Evolutionary conservation across 441 rosid species (phyloP).

Genomic region (Codiaeum variegatum): DNA sequence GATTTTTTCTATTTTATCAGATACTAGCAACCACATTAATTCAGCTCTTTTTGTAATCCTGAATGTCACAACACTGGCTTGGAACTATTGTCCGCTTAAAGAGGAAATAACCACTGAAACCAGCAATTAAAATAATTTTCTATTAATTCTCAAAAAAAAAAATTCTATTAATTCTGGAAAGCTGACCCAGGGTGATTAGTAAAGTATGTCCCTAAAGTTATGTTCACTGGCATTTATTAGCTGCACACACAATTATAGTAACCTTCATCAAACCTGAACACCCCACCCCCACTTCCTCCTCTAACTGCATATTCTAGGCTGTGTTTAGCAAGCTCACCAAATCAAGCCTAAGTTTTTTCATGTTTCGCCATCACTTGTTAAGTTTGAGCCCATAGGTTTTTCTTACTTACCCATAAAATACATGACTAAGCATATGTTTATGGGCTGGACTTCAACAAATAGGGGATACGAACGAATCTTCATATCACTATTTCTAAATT

Average conservation of each 20-base stretch:
- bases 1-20: background rate
- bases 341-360: background rate
- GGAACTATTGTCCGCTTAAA: background rate
- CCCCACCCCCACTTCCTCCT: too few species aligned
- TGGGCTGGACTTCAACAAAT: too few species aligned
- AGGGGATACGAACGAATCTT: background rate
- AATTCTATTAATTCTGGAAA: background rate
- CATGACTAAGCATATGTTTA: too few species aligned
- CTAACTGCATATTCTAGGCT: too few species aligned
- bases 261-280: too few species aligned
- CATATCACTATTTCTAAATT: background rate
- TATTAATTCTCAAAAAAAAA: background rate
- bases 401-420: too few species aligned
- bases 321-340: background rate
- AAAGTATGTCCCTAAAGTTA: background rate
- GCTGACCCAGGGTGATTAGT: background rate
- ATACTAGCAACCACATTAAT: background rate
- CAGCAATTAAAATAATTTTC: background rate
- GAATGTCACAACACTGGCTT: background rate
- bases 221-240: background rate
- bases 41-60: background rate
- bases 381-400: too few species aligned
- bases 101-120: background rate
- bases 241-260: background rate
- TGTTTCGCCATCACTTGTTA: background rate